A percentile compares a stretch with the other conserved stretches of the same genome.
phyloP scores from a whole-genome alignment of 345 rosid genomes.

The Anacardium occidentale region DNA sequence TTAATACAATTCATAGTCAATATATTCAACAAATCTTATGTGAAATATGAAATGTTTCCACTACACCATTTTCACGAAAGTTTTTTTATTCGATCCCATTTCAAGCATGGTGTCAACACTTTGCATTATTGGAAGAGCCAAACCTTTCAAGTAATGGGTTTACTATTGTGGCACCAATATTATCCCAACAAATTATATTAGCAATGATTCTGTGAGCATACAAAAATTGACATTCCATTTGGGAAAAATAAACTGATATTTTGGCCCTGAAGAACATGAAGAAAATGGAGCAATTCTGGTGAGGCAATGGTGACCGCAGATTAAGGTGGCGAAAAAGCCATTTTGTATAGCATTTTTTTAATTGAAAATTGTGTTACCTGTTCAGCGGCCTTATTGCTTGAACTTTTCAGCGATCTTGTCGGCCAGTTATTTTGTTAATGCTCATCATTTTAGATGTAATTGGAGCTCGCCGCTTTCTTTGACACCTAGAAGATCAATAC shows the following conservation, averaged over 20 bases:
- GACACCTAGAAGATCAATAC: constrained; percentile 6
- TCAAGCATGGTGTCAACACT: background rate
- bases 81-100: no score
- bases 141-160: background rate
- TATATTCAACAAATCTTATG: no score
- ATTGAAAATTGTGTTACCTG: background rate
- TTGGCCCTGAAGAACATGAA: no score
- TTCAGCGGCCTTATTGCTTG: background rate
- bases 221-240: constrained; percentile 7
- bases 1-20: no score
- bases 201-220: constrained; percentile 25
- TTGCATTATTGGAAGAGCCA: constrained; percentile 11
- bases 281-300: background rate
- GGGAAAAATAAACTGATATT: no score
- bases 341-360: background rate
- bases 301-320: constrained; percentile 30
- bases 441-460: background rate
- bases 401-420: background rate
- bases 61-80: background rate
- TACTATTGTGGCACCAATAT: background rate
- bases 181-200: background rate
- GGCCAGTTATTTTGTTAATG: background rate
- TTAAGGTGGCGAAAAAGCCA: constrained; percentile 12
- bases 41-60: background rate
- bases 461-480: background rate